Base-by-base conservation (phyloP, 371 early-diverging fungal species). In the Syncephalastrum sp. region DNA sequence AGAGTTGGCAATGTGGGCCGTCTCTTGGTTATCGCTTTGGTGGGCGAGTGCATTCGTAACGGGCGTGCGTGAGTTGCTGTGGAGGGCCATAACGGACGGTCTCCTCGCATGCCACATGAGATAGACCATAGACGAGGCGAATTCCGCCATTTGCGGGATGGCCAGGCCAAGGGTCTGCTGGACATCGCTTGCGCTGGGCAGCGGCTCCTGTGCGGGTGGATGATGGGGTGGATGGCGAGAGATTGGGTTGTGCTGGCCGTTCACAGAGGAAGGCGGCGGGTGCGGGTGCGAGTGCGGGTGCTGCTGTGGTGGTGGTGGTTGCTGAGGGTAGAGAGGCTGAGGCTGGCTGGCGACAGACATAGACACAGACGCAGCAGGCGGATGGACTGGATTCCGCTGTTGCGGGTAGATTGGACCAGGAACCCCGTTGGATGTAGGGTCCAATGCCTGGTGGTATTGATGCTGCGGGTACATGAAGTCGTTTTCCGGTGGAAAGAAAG, bases 91-190 rank as follows among this genome's bases (percentile, higher is more conserved):
- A 27, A 78, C 74, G 13, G 78, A 78, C 15, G 76, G 69, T 56
- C 72, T 70, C 48, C 83, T 66, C 7, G 81, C 79, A 64, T 83
- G 83, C 86, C 86, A 85, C 67, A 85, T 81, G 58, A 82, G 69
- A 74, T 80, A 82, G 3, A 83, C 81, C 81, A 85, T 83, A 29
- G 79, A 79, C 19, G 86, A 82, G n/a, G 82, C 82, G 60, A 85
- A 85, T 54, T 85, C 83, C 16, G 83, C 83, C 17, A 84, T 65
- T 61, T 84, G 78, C 13, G 75, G 61, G 24, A 73, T 67, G n/a
- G 67, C 58, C 17, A 76, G 59, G 19, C 61, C 64, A 4, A 63
- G 53, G 21, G 68, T 68, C 15, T 64, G 65, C 45, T 66, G 65
- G 4, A 67, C 44, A 50, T 74, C 71, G 23, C 68, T 67, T 45